Evolutionary conservation across 1,284 basidiomycete species (phyloP), one percentile per base, ranked within the genome.

Genomic region (Cryptococcus deneoformans): DNA sequence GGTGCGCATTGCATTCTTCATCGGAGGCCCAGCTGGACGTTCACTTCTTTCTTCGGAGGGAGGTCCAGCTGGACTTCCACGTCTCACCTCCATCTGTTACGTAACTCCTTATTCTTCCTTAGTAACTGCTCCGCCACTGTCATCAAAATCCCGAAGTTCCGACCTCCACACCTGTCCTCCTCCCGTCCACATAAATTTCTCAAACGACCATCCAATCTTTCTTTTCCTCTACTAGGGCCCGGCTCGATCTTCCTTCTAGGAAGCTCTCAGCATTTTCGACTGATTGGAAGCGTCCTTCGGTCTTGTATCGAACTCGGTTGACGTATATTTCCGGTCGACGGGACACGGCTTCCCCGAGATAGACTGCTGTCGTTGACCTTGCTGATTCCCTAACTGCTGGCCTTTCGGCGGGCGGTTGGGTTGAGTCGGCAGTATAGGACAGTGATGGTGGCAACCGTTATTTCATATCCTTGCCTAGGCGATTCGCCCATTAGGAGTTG

Each of bases 381-480:
- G 45, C 47, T 57, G 36, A 48, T 52, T 61, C 62, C 58, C 59
- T 47, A 14, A 38, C 52, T 24, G 58, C 49, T 40, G 40, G 34
- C 36, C 36, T 42, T 51, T 53, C 29, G 54, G 58, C 54, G 58
- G 58, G 55, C 56, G 24, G 56, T 39, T 46, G 34, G 64, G 55
- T 53, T 29, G 60, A 61, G 60, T 54, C 37, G 57, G 46, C 50
- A 11, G 50, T 46, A 16, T 37, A 43, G 36, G 54, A 29, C 39
- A 45, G 44, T 43, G 24, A 24, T 39, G 49, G 42, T 37, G 56
- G 61, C 54, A 60, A 59, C 69, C 68, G 70, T 72, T 72, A 72
- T 72, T 72, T 72, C 70, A 72, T 72, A 71, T 72, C 69, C 70
- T 71, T 72, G 67, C 69, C 61, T 72, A 69, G 67, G 65, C 62